phyloP scores from a whole-genome alignment of 163 green algal genomes.

The Scenedesmus sp. region DNA sequence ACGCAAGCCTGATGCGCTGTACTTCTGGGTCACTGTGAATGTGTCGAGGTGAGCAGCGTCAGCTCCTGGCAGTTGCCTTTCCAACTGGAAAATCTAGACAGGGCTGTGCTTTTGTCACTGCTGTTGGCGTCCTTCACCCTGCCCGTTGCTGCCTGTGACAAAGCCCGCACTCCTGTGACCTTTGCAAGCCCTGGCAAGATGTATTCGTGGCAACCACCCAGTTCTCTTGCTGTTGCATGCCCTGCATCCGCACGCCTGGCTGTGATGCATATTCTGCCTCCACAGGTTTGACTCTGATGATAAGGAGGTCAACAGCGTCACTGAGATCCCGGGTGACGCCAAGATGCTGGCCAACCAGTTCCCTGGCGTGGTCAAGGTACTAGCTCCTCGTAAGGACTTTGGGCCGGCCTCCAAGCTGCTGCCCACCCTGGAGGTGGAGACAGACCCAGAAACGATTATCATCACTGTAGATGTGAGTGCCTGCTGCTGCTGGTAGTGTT shows the following conservation, averaged over 20 bases:
- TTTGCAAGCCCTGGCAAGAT: too few species aligned
- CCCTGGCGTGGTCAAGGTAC: not conserved
- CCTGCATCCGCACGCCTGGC: too few species aligned
- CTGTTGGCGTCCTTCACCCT: too few species aligned
- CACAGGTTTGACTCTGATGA: not conserved
- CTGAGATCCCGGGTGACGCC: not conserved
- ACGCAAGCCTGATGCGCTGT: conserved; percentile 10
- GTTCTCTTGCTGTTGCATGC: too few species aligned
- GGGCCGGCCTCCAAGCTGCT: conserved; percentile 17
- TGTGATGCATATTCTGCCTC: too few species aligned
- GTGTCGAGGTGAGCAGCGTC: not conserved
- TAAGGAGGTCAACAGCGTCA: not conserved
- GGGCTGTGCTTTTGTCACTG: too few species aligned
- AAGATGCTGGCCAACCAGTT: not conserved
- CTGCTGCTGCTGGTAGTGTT: too few species aligned
- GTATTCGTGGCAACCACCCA: too few species aligned
- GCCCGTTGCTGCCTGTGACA: too few species aligned
- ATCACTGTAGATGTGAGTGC: not conserved
- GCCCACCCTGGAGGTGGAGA: not conserved
- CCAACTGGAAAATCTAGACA: too few species aligned
- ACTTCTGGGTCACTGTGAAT: conserved; percentile 14
- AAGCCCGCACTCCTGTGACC: too few species aligned
- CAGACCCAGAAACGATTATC: not conserved
- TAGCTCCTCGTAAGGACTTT: not conserved
- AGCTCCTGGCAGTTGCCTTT: too few species aligned